These are phyloP conservation scores for Ogataea nakhonphanomensis DNA, from an alignment of 805 yeast species.

Conservation along the genomic window DNA sequence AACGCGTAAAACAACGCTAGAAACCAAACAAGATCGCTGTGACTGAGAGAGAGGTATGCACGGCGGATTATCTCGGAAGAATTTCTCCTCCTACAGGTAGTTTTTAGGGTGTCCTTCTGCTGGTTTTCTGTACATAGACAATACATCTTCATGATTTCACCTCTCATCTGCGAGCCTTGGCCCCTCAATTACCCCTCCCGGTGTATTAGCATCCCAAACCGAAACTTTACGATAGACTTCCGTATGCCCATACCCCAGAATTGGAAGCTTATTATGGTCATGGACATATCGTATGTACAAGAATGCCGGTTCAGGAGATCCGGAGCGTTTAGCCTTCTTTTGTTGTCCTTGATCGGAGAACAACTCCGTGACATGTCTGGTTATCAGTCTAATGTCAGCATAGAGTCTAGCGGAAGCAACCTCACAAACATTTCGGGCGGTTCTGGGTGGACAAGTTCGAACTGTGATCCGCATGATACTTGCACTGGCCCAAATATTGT, in stretches of 20 bases:
- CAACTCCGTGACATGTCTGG: neutral
- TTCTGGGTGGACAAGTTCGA: too few relatives aligned
- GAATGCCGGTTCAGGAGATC: neutral
- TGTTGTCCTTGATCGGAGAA: neutral
- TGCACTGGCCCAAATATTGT: too few relatives aligned
- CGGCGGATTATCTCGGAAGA: conserved; percentile 10
- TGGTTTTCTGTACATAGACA: neutral
- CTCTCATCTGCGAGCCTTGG: neutral
- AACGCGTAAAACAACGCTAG: too few relatives aligned
- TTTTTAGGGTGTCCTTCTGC: neutral
- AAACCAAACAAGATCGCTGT: conserved; percentile 1
- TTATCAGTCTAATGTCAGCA: too few relatives aligned
- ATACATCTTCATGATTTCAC: neutral
- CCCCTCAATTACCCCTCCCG: conserved; percentile 9
- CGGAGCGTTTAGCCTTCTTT: neutral
- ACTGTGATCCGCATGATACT: too few relatives aligned
- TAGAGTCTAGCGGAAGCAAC: too few relatives aligned
- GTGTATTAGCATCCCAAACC: too few relatives aligned
- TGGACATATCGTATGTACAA: conserved; percentile 1
- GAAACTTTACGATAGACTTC: neutral
- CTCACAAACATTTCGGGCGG: too few relatives aligned
- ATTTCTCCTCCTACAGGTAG: neutral
- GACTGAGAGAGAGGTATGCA: conserved; percentile 4
- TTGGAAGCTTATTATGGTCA: neutral
- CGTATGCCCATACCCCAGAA: conserved; percentile 2